Evolutionary conservation across 2,329 filamentous ascomycete species (phyloP), one percentile per base, ranked within the genome.

Genomic region (Ceratocystis colombiana): DNA sequence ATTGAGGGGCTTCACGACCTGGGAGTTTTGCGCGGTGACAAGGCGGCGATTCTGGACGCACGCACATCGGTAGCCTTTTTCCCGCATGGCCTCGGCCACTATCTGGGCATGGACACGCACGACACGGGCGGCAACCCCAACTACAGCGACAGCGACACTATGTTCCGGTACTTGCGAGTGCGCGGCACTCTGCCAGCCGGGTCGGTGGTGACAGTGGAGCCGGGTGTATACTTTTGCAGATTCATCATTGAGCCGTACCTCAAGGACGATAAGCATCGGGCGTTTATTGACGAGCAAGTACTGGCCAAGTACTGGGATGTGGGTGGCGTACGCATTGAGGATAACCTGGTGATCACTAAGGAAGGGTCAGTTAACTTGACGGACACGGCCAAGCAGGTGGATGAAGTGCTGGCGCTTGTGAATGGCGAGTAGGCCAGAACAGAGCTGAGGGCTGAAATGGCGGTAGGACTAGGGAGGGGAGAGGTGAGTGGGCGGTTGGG

Each of bases 201-300:
- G 6, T 87, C 87, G 62, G 90, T 99, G 28, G 86, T 99, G 64
- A 99, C 94, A 0, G 93, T 97, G 48, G 94, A 99, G 78, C 94
- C 94, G 12, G 94, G 94, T 61, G 84, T 89, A 69, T 96, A 96
- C 77, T 96, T 96, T 75, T 96, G 90, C 76, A 83, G 84, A 22
- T 96, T 92, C 73, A 95, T 95, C 70, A 89, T 96, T 68, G 83
- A 87, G 57, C 89, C 90, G 0, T 94, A 88, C 73, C 79, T 96
- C 12, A 80, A 85, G 61, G 85, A 91, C 70, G 84, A 88, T 0
- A 82, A 84, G 61, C 85, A 92, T 72, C 81, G 83, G 65, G 85
- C 87, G 72, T 95, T 85, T 72, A 96, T 96, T 71, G 85, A 96
- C 72, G 77, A 79, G 50, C 76, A 80, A 22, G 88, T 92, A 1